A percentile compares a stretch with the other conserved stretches of the same genome.
Conservation (phyloP, 106 monocot genomes). For the Hemerocallis citrina region DNA sequence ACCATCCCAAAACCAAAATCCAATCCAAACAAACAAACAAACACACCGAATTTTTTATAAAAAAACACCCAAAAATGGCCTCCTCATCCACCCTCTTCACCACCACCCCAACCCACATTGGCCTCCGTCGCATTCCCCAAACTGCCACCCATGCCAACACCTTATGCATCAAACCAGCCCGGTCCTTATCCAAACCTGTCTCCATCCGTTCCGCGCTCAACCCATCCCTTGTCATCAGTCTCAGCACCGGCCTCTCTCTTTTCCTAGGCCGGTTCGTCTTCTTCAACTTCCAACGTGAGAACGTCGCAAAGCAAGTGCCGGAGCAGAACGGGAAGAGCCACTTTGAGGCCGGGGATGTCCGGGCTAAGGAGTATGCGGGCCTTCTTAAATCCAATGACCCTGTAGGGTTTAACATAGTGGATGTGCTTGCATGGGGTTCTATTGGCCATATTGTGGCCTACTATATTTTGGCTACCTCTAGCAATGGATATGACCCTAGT, state of each 20-base stretch:
- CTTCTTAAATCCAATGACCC: slow-evolving; percentile 93
- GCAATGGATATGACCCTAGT: slow-evolving; percentile 88
- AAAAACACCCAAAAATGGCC: neutral
- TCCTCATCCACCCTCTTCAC: slow-evolving; percentile 8
- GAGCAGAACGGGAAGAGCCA: slow-evolving; percentile 85
- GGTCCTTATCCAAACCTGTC: neutral
- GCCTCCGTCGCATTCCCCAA: slow-evolving; percentile 39
- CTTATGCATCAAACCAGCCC: neutral
- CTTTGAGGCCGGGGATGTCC: slow-evolving; percentile 84
- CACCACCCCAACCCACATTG: slow-evolving; percentile 17
- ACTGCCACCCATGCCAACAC: slow-evolving; percentile 10
- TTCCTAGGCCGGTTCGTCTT: slow-evolving; percentile 97
- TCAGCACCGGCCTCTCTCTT: slow-evolving; percentile 89
- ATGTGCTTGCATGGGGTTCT: slow-evolving; percentile 93
- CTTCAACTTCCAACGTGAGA: slow-evolving; percentile 99
- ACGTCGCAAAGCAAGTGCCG: slow-evolving; percentile 94
- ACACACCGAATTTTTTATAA: no score
- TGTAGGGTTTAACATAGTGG: slow-evolving; percentile 92
- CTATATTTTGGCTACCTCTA: slow-evolving; percentile 90
- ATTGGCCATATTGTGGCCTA: slow-evolving; percentile 93
- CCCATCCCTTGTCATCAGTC: slow-evolving; percentile 77
- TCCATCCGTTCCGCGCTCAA: slow-evolving; percentile 58
- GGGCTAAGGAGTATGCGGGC: slow-evolving; percentile 65
- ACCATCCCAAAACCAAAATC: neutral
- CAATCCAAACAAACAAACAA: neutral